Conservation (phyloP, 2,329 filamentous ascomycete genomes). For the Trichoderma sp. region DNA sequence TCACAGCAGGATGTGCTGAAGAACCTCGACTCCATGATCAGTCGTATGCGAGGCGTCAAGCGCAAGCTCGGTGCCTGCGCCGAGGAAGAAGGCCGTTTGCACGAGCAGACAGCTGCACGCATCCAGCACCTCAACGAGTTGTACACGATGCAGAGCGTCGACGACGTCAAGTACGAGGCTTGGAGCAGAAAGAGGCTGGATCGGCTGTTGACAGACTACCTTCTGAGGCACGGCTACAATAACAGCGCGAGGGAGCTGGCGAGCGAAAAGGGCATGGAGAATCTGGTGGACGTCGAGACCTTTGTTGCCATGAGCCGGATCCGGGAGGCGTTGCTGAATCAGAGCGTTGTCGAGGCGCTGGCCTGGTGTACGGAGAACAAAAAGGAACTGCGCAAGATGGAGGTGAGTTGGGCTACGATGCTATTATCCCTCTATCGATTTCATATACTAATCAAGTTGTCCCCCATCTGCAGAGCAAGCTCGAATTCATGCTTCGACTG, state of each 20-base stretch:
- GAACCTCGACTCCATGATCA: conserved; percentile 79
- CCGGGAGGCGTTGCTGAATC: conserved; percentile 65
- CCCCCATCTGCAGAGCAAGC: conserved; percentile 57
- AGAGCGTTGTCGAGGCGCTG: conserved; percentile 74
- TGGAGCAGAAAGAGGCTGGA: conserved; percentile 84
- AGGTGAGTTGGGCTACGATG: conserved; percentile 46
- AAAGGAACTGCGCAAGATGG: conserved; percentile 83
- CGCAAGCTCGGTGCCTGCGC: conserved; percentile 76
- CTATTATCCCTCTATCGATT: not conserved
- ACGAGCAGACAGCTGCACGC: conserved; percentile 71
- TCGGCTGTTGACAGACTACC: conserved; percentile 85
- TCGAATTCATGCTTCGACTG: conserved; percentile 89
- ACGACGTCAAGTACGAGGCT: conserved; percentile 88
- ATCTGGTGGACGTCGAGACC: conserved; percentile 83
- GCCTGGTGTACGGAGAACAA: conserved; percentile 93
- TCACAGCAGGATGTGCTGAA: conserved; percentile 70
- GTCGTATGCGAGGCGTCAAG: conserved; percentile 80
- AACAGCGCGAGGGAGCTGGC: conserved; percentile 74
- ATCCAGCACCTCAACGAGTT: conserved; percentile 78
- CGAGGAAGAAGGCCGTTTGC: conserved; percentile 74
- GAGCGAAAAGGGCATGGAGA: conserved; percentile 68
- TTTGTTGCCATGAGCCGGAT: conserved; percentile 81
- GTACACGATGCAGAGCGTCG: conserved; percentile 73
- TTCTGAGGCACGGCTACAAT: conserved; percentile 78
- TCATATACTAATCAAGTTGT: conserved; percentile 4